These are phyloP conservation scores for Pseudozyma pruni DNA, from an alignment of 1,284 basidiomycete genomes.

Conservation along the genomic window DNA sequence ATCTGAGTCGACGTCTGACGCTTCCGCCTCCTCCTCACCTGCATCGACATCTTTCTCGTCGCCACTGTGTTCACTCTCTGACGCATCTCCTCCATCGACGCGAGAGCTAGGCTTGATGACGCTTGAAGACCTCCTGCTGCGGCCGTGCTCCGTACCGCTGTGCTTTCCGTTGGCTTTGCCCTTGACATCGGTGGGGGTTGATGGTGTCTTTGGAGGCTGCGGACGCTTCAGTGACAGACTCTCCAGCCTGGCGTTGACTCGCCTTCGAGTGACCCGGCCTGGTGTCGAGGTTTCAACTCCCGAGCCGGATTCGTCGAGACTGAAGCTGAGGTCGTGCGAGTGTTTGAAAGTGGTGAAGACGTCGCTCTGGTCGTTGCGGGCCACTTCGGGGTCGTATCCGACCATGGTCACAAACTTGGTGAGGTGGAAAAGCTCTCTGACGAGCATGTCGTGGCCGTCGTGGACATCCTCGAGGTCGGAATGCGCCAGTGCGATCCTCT, in stretches of 20 bases:
- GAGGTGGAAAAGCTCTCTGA: constrained; percentile 61
- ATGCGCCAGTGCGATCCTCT: constrained; percentile 36
- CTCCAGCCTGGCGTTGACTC: constrained; percentile 45
- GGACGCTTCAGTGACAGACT: constrained; percentile 42
- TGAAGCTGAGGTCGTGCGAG: constrained; percentile 46
- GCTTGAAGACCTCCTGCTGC: constrained; percentile 27
- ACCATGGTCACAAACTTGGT: constrained; percentile 60
- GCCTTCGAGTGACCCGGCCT: constrained; percentile 44
- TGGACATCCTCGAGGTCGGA: constrained; percentile 50
- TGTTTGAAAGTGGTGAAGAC: constrained; percentile 54
- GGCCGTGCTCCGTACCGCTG: constrained; percentile 1
- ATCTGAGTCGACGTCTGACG: constrained; percentile 2
- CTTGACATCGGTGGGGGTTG: constrained; percentile 15
- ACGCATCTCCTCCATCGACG: neutral
- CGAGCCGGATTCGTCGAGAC: constrained; percentile 19
- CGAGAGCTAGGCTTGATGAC: constrained; percentile 7
- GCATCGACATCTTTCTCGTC: constrained; percentile 6
- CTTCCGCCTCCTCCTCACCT: constrained; percentile 10
- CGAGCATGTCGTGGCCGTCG: constrained; percentile 55
- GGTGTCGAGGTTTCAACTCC: constrained; percentile 16
- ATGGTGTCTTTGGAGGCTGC: constrained; percentile 22
- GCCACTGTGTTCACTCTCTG: constrained; percentile 14
- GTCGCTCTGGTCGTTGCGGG: constrained; percentile 48
- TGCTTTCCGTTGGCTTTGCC: constrained; percentile 9
- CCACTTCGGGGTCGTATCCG: constrained; percentile 56